A percentile compares a stretch with the other conserved stretches of the same genome.
Evolutionary conservation across 1,284 basidiomycete species (phyloP).

Genomic region (Phlebopus sp.): DNA sequence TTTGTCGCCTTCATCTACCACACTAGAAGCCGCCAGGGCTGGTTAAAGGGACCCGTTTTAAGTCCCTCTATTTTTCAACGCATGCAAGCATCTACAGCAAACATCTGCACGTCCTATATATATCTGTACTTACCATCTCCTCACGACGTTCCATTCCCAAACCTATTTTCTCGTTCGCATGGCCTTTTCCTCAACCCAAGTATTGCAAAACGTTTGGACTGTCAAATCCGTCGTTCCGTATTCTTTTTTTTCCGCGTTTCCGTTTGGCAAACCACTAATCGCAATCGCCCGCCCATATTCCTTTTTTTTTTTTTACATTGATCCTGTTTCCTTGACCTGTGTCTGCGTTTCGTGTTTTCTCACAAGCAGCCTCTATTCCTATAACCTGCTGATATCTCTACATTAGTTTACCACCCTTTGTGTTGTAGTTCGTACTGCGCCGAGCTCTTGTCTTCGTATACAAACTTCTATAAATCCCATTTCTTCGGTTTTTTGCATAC

Average conservation of each 20-base stretch:
- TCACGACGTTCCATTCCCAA: constrained; percentile 33
- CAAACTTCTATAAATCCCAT: constrained; percentile 3
- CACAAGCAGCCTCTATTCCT: constrained; percentile 23
- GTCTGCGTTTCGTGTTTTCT: constrained; percentile 15
- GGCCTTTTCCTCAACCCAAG: constrained; percentile 24
- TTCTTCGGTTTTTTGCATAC: constrained; percentile 9
- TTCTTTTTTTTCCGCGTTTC: constrained; percentile 28
- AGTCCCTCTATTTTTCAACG: constrained; percentile 35
- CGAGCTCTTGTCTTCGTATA: constrained; percentile 7
- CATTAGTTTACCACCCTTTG: constrained; percentile 27
- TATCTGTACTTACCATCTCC: constrained; percentile 36
- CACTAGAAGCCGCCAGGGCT: constrained; percentile 54
- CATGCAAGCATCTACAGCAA: constrained; percentile 40
- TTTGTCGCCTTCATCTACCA: constrained; percentile 49
- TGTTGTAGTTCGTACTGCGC: constrained; percentile 6
- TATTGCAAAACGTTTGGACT: constrained; percentile 9
- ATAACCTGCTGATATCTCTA: constrained; percentile 34
- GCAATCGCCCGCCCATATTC: constrained; percentile 22
- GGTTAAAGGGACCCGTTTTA: constrained; percentile 41
- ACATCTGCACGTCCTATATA: constrained; percentile 39
- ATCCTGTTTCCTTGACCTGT: constrained; percentile 12
- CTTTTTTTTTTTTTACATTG: constrained; percentile 11
- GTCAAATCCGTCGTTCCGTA: constrained; percentile 23
- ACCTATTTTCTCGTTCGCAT: constrained; percentile 23
- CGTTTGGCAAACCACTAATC: constrained; percentile 28